Base-by-base conservation (phyloP, 2,329 filamentous ascomycete species). In the Aureobasidium vineae region DNA sequence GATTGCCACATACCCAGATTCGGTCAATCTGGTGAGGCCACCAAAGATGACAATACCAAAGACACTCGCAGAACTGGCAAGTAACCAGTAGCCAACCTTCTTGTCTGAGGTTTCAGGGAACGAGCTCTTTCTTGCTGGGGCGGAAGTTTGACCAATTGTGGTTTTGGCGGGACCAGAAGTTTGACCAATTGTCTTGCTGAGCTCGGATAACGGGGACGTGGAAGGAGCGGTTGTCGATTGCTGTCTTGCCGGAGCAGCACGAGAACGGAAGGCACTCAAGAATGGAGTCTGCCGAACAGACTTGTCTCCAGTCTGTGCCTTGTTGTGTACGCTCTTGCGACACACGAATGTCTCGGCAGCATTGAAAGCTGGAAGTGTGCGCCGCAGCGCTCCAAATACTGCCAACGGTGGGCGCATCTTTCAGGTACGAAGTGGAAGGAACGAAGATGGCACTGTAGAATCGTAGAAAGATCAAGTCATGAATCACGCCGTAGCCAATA, bases 21-120 rank as follows among this genome's bases (percentile, higher is more conserved):
- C 95, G 4, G 95, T 99, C 71, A 99, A 83, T 67, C 95, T 85
- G 36, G 95, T 99, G 72, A 99, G 83, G 6, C 95, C 95, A 67
- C 95, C 95, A 77, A 96, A 96, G 52, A 99, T 86, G 61, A 99
- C 93, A 73, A 99, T 97, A 68, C 95, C 95, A 79, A 98, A 99
- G 63, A 98, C 95, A 76, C 92, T 96, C 50, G 86, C 90, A 0
- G 95, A 93, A 72, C 93, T 97, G 54, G 88, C 94, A 66, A 99
- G 81, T 53, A 99, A 85, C 93, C 93, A 99, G 81, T 94, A 94
- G 68, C 88, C 95, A 52, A 97, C 93, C 11, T 82, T 80, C 78
- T 90, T 95, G 67, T 88, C 86, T 70, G 85, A 92, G 11, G 85
- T 85, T 72, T 90, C 77, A 21, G 85, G 84, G 72, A 84, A 86